phyloP scores from a whole-genome alignment of 495 filamentous ascomycete genomes.

The Lichenothelia convexa region DNA sequence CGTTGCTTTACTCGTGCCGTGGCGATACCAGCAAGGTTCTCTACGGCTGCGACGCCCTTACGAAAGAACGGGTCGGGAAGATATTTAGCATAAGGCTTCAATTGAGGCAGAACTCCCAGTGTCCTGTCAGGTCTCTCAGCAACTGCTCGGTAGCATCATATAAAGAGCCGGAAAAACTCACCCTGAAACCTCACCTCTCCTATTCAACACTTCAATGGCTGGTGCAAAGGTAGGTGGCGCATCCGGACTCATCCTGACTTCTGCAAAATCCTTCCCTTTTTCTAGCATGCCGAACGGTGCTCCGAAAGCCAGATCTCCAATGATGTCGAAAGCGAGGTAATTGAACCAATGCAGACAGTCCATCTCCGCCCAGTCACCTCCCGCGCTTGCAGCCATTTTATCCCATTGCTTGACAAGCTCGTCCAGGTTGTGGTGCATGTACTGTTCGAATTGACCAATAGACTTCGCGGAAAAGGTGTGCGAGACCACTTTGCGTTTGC shows the following conservation, averaged over 20 bases:
- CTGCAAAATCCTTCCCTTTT: constrained; percentile 41
- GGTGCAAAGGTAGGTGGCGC: constrained; percentile 37
- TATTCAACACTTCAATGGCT: constrained; percentile 54
- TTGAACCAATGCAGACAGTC: constrained; percentile 89
- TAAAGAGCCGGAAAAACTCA: constrained; percentile 4
- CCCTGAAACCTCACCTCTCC: constrained; percentile 48
- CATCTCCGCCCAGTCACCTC: constrained; percentile 36
- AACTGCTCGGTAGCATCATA: neutral
- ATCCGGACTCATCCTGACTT: constrained; percentile 37
- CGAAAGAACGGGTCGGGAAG: constrained; percentile 52
- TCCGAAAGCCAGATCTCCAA: constrained; percentile 47
- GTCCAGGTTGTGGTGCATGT: constrained; percentile 66
- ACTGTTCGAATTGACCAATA: constrained; percentile 74
- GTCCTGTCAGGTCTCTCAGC: constrained; percentile 15
- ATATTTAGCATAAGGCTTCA: constrained; percentile 47
- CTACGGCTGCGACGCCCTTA: constrained; percentile 41
- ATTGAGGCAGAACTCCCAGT: constrained; percentile 37
- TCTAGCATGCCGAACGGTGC: constrained; percentile 33
- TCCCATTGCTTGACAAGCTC: constrained; percentile 60
- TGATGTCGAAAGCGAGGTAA: constrained; percentile 84
- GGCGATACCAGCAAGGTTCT: constrained; percentile 52
- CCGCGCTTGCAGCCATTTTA: constrained; percentile 21
- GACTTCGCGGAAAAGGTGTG: constrained; percentile 77
- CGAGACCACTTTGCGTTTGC: constrained; percentile 77
- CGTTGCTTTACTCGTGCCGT: constrained; percentile 62